A percentile compares a stretch with the other conserved stretches of the same genome.
phyloP scores from a whole-genome alignment of 2,329 filamentous ascomycete species.

The Fusarium begoniae region DNA sequence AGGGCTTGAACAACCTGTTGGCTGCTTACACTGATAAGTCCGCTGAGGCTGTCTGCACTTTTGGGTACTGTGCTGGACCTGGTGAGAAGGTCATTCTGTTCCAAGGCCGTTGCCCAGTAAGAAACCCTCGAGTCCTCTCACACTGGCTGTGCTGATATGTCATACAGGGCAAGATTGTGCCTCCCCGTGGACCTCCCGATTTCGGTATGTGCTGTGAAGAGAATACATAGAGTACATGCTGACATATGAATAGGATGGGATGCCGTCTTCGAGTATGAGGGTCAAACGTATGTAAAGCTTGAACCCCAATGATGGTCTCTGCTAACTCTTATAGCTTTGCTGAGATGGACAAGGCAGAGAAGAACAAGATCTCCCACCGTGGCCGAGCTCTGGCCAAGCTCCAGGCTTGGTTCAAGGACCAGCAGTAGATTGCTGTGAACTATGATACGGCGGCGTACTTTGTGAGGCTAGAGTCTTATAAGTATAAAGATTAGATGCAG shows the following conservation, averaged over 20 bases:
- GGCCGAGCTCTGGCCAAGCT: conserved; percentile 88
- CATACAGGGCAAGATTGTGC: conserved; percentile 77
- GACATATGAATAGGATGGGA: conserved; percentile 79
- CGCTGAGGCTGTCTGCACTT: conserved; percentile 94
- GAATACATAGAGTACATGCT: neutral
- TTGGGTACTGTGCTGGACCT: conserved; percentile 88
- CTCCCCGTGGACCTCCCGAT: conserved; percentile 77
- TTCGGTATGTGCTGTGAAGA: conserved; percentile 71
- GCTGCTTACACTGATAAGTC: conserved; percentile 90
- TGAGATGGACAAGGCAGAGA: conserved; percentile 88
- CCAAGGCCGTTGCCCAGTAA: conserved; percentile 85
- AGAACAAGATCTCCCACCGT: conserved; percentile 94
- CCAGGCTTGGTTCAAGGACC: conserved; percentile 76
- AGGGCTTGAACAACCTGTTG: conserved; percentile 89
- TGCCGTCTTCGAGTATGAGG: conserved; percentile 92
- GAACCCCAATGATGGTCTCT: neutral
- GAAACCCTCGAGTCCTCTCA: conserved; percentile 32
- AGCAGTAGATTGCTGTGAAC: conserved; percentile 19
- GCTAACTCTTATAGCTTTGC: conserved; percentile 68
- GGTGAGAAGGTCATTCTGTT: conserved; percentile 87
- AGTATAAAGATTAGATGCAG: neutral
- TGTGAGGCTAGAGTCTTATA: conserved; percentile 24
- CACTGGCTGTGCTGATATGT: neutral
- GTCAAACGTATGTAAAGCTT: conserved; percentile 71
- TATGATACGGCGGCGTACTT: conserved; percentile 18